Evolutionary conservation across 2,329 filamentous ascomycete genomes (phyloP).

Genomic region (Colletotrichum tropicale): DNA sequence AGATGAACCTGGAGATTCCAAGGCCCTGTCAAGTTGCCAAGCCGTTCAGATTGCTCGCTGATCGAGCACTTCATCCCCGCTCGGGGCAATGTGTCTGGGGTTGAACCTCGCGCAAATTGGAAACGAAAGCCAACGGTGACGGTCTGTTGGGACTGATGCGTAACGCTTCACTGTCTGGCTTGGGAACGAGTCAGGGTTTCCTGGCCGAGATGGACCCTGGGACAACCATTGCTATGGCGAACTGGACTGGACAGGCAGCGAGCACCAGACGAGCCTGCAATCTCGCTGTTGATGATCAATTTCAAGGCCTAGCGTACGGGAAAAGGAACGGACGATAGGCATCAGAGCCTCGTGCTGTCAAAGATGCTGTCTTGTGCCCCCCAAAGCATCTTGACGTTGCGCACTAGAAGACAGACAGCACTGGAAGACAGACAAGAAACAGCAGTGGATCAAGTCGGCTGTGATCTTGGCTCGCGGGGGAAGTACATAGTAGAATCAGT

Average conservation of each 20-base stretch:
- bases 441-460: background rate
- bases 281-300: background rate
- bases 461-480: background rate
- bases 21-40: background rate
- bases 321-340: background rate
- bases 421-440: background rate
- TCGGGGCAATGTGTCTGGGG: background rate
- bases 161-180: background rate
- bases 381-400: background rate
- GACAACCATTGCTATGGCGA: background rate
- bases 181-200: background rate
- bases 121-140: background rate
- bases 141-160: background rate
- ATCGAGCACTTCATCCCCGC: background rate
- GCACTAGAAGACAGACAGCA: background rate
- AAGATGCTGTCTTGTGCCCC: background rate
- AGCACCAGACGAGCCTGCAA: background rate
- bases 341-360: background rate
- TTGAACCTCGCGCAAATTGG: background rate
- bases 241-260: background rate
- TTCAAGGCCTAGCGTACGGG: background rate
- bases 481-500: background rate
- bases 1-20: background rate
- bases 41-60: background rate
- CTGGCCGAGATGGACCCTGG: background rate